Evolutionary conservation across 768 basidiomycete species (phyloP), one percentile per base, ranked within the genome.

Genomic region (Hypholoma sublateritium): DNA sequence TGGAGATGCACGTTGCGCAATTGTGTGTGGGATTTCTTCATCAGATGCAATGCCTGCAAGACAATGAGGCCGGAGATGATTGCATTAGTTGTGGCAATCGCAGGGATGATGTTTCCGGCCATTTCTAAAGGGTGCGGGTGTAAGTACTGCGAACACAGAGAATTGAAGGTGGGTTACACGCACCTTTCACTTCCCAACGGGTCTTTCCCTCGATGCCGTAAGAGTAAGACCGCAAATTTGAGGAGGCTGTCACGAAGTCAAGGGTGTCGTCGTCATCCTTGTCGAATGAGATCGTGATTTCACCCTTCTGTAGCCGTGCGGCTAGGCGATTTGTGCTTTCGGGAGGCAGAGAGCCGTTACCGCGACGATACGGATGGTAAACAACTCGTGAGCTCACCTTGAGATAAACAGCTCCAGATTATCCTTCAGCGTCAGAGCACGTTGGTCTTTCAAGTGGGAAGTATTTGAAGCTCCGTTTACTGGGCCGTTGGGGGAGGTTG

Each of bases 51-150:
- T 0, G 95, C 91, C 70, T 98, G 95, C 44, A 98, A 80, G 21
- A 98, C 95, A 67, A 98, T 94, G 37, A 96, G 77, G 0, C 96
- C 97, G 0, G 97, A 90, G 62, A 98, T 86, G 70, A 99, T 92
- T 9, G 97, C 97, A 69, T 99, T 99, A 21, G 97, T 99, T 3
- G 97, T 99, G 4, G 97, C 97, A 65, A 99, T 98, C 1, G 97
- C 97, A 5, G 97, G 97, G 61, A 98, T 99, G 65, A 99, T 98
- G 72, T 99, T 99, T 9, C 97, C 97, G 0, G 97, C 97, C 93
- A 98, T 98, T 73, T 98, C 95, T 96, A 9, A 32, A 32, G 28
- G 9, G 28, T 3, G 70, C 14, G 25, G 13, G 37, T 17, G 44
- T 21, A 7, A 39, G 9, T 9, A 22, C 37, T 42, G n/a, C 21